Evolutionary conservation across 306 rosid genomes (phyloP), one percentile per base, ranked within the genome.

Genomic region (Sicyos baderoa): DNA sequence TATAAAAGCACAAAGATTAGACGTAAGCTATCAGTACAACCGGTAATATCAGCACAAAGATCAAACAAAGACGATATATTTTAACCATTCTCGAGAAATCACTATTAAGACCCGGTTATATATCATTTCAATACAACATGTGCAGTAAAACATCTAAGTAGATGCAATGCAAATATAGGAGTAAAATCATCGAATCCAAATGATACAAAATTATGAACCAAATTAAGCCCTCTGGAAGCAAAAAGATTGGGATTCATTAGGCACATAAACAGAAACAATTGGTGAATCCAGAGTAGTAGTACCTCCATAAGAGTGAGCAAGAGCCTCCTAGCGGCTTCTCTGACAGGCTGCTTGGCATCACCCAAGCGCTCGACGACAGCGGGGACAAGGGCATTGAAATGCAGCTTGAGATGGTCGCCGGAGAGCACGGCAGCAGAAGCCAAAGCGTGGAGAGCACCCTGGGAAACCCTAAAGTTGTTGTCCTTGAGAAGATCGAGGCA

Each of bases 281-380:
- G 61, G 13, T 32, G 16, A 8, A 29, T 23, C 47, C 27, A 22
- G 49, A 25, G 61, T 7, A 55, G 58, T 52, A 53, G 27, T 74
- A 90, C 99, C 97, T 94, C 96, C 99, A 94, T 94, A 70, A 94
- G 95, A 47, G 99, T 94, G 72, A 94, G 97, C 77, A 94, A 54
- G 65, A 94, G 90, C 13, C 99, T 82, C 40, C 99, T 72, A 0
- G 99, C 95, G 17, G 99, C 97, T 53, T 94, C 99, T 22, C 99
- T 92, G 3, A 94, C 99, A 0, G 99, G 97, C 81, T 94, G 99
- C 18, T 94, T 94, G 14, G 86, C 85, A 64, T 94, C 99, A n/a
- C 99, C 99, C 19, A 94, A 80, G 11, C 99, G 97, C 73, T 94
- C 95, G 40, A 94, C 99, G 19, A 83, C 88, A 49, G 99, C 95